These are phyloP conservation scores for Epithele typhae DNA, from an alignment of 768 basidiomycete species.

Conservation along the genomic window DNA sequence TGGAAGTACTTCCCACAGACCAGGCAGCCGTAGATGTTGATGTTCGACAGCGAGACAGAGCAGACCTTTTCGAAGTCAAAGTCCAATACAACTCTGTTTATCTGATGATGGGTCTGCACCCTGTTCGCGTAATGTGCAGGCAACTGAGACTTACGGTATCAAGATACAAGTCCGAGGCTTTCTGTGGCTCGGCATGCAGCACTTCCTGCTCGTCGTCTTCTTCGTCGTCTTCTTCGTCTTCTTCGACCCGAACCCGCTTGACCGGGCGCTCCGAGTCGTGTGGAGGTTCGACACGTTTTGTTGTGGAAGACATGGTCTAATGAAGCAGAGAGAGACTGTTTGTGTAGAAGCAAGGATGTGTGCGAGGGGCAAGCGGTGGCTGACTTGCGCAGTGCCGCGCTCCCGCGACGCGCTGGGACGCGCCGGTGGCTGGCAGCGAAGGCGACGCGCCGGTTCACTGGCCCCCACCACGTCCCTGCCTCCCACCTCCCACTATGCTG, in stretches of 20 bases:
- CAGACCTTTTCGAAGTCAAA: conserved; percentile 99
- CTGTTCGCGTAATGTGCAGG: no score
- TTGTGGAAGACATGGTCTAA: neutral
- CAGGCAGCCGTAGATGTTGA: conserved; percentile 96
- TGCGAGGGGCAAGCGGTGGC: no score
- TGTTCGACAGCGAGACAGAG: conserved; percentile 93
- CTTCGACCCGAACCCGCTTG: conserved; percentile 22
- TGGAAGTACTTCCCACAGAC: conserved; percentile 99
- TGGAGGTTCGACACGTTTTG: neutral
- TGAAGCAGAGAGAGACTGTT: neutral
- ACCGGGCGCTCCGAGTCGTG: conserved; percentile 12
- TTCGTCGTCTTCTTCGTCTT: conserved; percentile 22
- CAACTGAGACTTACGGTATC: conserved; percentile 65
- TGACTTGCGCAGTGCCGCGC: no score
- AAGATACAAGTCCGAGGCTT: conserved; percentile 84
- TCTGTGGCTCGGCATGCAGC: conserved; percentile 21
- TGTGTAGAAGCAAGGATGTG: no score
- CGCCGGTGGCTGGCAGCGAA: neutral
- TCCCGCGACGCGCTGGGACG: neutral
- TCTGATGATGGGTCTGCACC: conserved; percentile 53
- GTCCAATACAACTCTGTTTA: conserved; percentile 86
- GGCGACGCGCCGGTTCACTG: neutral
- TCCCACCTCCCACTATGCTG: conserved; percentile 11
- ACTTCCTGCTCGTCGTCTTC: conserved; percentile 17
- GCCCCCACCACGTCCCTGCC: no score